These are phyloP conservation scores for Candida nanaspora DNA, from an alignment of 805 yeast genomes.

Conservation along the genomic window DNA sequence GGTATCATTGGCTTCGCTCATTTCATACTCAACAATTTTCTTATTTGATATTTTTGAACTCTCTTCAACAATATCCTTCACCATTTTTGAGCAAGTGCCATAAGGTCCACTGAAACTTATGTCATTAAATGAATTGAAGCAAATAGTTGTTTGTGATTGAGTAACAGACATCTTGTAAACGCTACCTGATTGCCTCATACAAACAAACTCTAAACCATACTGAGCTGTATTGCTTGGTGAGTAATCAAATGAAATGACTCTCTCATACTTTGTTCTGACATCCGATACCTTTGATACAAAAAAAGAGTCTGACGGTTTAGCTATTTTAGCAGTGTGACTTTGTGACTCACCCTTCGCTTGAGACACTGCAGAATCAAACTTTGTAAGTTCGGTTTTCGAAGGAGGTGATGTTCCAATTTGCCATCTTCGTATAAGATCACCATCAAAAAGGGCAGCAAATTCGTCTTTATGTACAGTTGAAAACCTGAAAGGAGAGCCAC, in stretches of 20 bases:
- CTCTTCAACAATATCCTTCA: conserved; percentile 22
- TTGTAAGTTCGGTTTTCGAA: conserved; percentile 13
- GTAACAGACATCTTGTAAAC: conserved; percentile 71
- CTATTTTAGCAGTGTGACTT: conserved; percentile 4
- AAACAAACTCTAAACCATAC: conserved; percentile 62
- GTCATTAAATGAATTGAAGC: conserved; percentile 65
- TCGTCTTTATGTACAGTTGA: conserved; percentile 63
- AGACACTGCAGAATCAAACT: conserved; percentile 14
- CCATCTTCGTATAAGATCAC: conserved; percentile 76
- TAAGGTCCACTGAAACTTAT: conserved; percentile 51
- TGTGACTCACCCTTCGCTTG: conserved; percentile 13
- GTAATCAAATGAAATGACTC: conserved; percentile 83
- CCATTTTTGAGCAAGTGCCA: conserved; percentile 43
- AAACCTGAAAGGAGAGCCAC: conserved; percentile 61
- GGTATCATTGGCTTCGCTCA: background rate
- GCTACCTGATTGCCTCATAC: conserved; percentile 89
- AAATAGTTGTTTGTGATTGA: conserved; percentile 56
- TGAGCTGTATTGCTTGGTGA: conserved; percentile 43
- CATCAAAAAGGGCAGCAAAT: conserved; percentile 72
- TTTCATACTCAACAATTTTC: conserved; percentile 2
- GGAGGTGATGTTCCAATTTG: conserved; percentile 55
- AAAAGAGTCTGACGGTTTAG: conserved; percentile 40
- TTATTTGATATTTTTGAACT: conserved; percentile 5
- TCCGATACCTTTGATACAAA: conserved; percentile 76
- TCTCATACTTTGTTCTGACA: conserved; percentile 65